Percentiles rank a stretch among this genome's conserved stretches.
Evolutionary conservation across 148 eudicot species (phyloP).

Genomic region (Rhododendron molle): DNA sequence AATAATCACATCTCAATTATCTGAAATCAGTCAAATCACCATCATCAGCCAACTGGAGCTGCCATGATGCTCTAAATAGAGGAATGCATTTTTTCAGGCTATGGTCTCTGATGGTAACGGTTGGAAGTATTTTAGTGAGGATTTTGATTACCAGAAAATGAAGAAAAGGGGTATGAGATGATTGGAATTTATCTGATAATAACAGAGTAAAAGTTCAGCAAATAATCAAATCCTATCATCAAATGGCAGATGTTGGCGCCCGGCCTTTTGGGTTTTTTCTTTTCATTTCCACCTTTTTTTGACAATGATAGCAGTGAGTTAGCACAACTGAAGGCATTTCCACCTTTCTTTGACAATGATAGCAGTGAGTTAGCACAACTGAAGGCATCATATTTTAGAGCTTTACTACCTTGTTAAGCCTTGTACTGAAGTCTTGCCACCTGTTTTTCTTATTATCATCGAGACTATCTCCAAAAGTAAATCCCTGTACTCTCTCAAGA

Average conservation of each 20-base stretch:
- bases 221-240: not conserved
- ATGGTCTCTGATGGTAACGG: not conserved
- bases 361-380: not conserved
- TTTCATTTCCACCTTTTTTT: not conserved
- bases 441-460: constrained; percentile 64
- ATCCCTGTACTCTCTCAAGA: constrained; percentile 90
- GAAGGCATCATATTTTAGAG: not conserved
- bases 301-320: not conserved
- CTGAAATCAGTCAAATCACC: not conserved
- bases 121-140: not conserved
- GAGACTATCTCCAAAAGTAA: constrained; percentile 89
- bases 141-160: not conserved
- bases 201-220: not conserved
- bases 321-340: not conserved
- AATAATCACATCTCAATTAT: no score
- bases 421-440: constrained; percentile 73
- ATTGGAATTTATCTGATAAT: not conserved
- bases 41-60: not conserved
- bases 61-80: not conserved
- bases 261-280: no score
- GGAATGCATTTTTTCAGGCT: not conserved
- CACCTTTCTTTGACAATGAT: not conserved
- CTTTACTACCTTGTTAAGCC: constrained; percentile 55
- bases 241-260: not conserved
- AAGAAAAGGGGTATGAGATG: not conserved